Evolutionary conservation across 1,139 yeast genomes (phyloP), one percentile per base, ranked within the genome.

Genomic region (Saccharomyces hybrid): DNA sequence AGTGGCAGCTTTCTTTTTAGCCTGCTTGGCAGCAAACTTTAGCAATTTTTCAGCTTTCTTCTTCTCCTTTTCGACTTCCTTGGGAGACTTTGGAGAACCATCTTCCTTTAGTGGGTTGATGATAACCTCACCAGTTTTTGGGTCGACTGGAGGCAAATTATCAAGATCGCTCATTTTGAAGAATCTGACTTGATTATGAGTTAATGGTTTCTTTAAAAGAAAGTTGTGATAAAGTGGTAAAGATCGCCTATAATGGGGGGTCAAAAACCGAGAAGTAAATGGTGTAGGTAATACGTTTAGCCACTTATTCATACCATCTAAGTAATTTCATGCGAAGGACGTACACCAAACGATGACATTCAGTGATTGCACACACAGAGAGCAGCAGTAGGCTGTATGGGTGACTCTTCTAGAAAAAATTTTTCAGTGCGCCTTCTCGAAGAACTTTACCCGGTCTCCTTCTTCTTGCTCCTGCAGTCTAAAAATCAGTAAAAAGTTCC

Each of bases 41-140:
- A 97, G 96, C 68, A 90, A 76, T 72, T 93, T 93, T 76, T 91
- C 99, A 53, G 97, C 97, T 80, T 91, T 91, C 77, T 91, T 91
- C 67, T 85, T 83, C 75, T 93, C 99, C 70, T 90, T 91, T 72
- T 91, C 97, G 55, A 91, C 73, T 71, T 85, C 88, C 69, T 85
- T 87, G 56, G 85, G 84, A 38, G 88, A 80, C 72, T 85, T 85
- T 48, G 62, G 66, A 52, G 67, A 60, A 54, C 72, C 72, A 60
- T 69, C 72, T 57, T 67, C 72, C 57, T 69, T 69, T 56, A 68
- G 59, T 34, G 71, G 71, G 51, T 69, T 69, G 60, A 69, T 67
- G 56, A 68, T 67, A 50, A 68, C 59, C 55, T 68, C 72, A 49
- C 72, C 72, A 52, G 71, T 69, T 47, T 53, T 61, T 52, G 71